phyloP scores from a whole-genome alignment of 441 rosid species.

The Hura crepitans region DNA sequence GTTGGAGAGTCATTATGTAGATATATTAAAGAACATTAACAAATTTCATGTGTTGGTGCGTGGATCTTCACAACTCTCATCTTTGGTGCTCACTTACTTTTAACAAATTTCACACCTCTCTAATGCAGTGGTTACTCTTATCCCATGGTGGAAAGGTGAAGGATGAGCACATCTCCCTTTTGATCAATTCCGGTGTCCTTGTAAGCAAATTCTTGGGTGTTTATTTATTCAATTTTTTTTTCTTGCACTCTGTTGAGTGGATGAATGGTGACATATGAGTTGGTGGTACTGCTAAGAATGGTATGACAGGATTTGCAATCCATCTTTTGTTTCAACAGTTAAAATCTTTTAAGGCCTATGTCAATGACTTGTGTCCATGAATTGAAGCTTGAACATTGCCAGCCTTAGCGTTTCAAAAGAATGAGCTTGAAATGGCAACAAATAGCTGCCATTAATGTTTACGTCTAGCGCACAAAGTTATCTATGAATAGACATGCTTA shows the following conservation, averaged over 20 bases:
- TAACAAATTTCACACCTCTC: neutral
- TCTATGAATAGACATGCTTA: neutral
- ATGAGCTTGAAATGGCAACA: neutral
- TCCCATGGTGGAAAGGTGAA: constrained; percentile 72
- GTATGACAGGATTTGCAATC: neutral
- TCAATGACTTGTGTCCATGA: neutral
- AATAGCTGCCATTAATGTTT: neutral
- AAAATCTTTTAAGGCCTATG: neutral
- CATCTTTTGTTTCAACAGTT: neutral
- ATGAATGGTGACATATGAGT: neutral
- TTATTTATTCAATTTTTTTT: constrained; percentile 5
- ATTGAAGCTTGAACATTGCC: neutral
- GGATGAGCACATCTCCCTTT: constrained; percentile 65
- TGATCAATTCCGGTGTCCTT: constrained; percentile 80
- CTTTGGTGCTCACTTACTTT: neutral
- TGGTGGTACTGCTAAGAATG: neutral
- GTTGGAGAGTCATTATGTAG: neutral
- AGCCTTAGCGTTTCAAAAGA: neutral
- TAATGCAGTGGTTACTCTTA: constrained; percentile 60
- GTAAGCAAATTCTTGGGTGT: constrained; percentile 45
- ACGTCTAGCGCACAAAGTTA: neutral
- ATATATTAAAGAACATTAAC: neutral
- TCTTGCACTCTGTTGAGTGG: constrained; percentile 6
- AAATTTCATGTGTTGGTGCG: constrained; percentile 10
- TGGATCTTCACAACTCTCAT: neutral